These are phyloP conservation scores for Nicotiana tabacum DNA, from an alignment of 257 asterid species.

Conservation along the genomic window DNA sequence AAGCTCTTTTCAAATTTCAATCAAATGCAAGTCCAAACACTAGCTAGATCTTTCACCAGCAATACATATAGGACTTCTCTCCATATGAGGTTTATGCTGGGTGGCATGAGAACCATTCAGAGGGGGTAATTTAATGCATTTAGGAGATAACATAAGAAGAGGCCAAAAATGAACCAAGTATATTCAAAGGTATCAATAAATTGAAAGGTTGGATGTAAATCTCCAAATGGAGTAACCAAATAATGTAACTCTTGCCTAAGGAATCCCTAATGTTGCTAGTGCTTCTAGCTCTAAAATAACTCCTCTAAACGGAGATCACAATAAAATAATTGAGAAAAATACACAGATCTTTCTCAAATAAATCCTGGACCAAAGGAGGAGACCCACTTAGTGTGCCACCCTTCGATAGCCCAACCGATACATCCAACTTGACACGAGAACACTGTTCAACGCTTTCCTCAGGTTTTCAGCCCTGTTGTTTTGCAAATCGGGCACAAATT, in stretches of 20 bases:
- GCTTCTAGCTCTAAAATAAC: conserved; percentile 2
- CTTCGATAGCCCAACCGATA: neutral
- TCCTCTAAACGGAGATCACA: conserved; percentile 1
- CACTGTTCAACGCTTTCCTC: conserved; percentile 12
- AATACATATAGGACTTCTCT: neutral
- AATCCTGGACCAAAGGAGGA: neutral
- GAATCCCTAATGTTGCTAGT: conserved; percentile 1
- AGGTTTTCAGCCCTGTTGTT: conserved; percentile 31
- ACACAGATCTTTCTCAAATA: neutral
- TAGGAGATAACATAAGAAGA: neutral
- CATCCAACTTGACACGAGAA: neutral
- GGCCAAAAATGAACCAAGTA: neutral
- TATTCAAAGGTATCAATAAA: conserved; percentile 1
- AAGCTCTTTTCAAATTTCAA: too few relatives aligned
- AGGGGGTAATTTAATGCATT: neutral
- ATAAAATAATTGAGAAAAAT: conserved; percentile 8
- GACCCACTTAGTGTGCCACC: conserved; percentile 1
- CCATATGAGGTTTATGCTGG: neutral
- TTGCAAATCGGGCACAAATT: conserved; percentile 47
- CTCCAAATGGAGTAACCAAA: neutral
- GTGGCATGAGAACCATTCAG: neutral
- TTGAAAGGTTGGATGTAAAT: neutral
- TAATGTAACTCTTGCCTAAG: conserved; percentile 5
- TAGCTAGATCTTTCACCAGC: neutral
- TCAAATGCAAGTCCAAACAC: too few relatives aligned